Base-by-base conservation (phyloP, 805 yeast genomes). In the Starmerella powellii region DNA sequence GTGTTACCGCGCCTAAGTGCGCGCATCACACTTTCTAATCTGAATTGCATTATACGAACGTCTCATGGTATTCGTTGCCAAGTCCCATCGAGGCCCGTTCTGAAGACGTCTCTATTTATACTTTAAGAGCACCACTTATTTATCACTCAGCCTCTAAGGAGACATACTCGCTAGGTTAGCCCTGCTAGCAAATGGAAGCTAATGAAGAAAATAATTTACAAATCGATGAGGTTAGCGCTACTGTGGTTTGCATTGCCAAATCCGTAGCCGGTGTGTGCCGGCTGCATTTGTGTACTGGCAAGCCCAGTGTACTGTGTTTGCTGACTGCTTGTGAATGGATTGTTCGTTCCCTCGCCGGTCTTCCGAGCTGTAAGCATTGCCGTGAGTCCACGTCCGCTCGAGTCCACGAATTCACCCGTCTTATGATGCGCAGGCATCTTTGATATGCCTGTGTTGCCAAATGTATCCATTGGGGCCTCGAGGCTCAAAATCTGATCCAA, bases 391-490 rank as follows among this genome's bases (percentile, higher is more conserved):
- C 88, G 82, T 54, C 95, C 96, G 47, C 82, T 78, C 19, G 95
- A 82, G 62, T 82, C 85, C 54, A 88, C 71, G 58, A 87, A 86
- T 15, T 74, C 78, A 2, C 91, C 77, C 51, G 73, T 74, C 1
- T 96, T 88, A 59, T 82, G 88, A 57, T 88, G 96, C 35, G 94
- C 93, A 3, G 97, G 95, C 42, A 88, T 73, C 64, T 95, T 77
- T 6, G 76, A 61, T 17, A 75, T 78, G 41, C 94, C 94, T 15
- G 80, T 76, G 61, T 84, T 85, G 59, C 94, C 94, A 61, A 83
- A 91, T 0, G 96, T 87, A 64, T 87, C 98, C 44, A 85, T 68
- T 26, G 95, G 96, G 0, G 94, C 83, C 23, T 95, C 96, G 34
- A 76, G 73, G 11, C 91, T 84, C 50, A 88, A 66, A 41, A 87